These are phyloP conservation scores for Thozetella sp. DNA, from an alignment of 495 filamentous ascomycete genomes.

Conservation along the genomic window DNA sequence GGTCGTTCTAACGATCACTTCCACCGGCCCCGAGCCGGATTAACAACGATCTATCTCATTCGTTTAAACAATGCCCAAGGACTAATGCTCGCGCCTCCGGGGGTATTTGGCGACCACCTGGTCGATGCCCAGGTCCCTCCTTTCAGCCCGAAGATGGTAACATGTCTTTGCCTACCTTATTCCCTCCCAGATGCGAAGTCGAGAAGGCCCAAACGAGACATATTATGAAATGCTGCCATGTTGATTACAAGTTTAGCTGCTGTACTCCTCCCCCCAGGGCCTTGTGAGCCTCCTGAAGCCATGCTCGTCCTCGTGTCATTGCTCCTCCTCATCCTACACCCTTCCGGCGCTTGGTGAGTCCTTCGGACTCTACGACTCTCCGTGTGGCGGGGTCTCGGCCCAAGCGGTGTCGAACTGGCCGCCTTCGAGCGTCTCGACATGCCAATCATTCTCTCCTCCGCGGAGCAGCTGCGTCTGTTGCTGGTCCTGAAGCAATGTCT, in stretches of 20 bases:
- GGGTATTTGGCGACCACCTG: background rate
- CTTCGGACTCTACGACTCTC: background rate
- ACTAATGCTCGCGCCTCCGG: background rate
- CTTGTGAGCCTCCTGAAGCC: too few species aligned
- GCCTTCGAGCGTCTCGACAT: background rate
- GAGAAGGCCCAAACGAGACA: too few species aligned
- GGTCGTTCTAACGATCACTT: too few species aligned
- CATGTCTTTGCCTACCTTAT: background rate
- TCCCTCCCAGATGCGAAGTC: background rate
- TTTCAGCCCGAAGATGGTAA: background rate
- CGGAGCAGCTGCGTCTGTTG: slow-evolving; percentile 1
- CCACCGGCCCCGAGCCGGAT: too few species aligned
- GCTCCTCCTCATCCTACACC: background rate
- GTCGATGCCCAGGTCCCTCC: background rate
- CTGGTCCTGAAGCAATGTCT: background rate
- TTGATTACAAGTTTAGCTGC: background rate
- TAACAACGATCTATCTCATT: too few species aligned
- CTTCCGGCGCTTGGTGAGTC: background rate
- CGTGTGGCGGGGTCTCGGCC: background rate
- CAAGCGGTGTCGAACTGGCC: background rate
- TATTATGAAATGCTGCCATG: background rate
- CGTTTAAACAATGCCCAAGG: background rate
- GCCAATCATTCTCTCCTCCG: slow-evolving; percentile 2
- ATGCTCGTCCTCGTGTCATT: background rate
- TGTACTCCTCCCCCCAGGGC: background rate